Conservation (phyloP, 1,284 basidiomycete species). For the Ustilago bromivora region DNA sequence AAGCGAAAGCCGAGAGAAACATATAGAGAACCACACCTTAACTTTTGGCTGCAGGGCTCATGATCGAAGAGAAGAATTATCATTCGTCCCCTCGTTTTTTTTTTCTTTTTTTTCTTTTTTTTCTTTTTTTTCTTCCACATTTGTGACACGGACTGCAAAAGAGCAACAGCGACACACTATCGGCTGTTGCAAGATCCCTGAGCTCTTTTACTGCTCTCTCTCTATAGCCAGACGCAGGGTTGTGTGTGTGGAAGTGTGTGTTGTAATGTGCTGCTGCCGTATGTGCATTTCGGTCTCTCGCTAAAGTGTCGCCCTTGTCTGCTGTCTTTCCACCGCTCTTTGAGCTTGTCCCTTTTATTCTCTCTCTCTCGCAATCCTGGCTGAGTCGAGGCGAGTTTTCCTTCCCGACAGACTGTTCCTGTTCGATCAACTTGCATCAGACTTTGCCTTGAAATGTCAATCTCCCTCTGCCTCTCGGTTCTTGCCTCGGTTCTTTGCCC, state of each 20-base stretch:
- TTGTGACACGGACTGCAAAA: neutral
- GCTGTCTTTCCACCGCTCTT: neutral
- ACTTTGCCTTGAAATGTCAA: neutral
- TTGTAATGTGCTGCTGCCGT: neutral
- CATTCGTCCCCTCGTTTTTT: neutral
- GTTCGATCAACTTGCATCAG: neutral
- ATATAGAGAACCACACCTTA: slow-evolving; percentile 2
- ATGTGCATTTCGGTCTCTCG: slow-evolving; percentile 6
- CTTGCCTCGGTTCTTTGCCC: neutral
- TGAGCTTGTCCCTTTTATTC: neutral
- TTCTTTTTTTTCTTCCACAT: neutral
- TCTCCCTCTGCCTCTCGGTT: neutral
- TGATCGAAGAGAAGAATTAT: neutral
- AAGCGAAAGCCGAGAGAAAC: neutral
- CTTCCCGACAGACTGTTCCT: neutral
- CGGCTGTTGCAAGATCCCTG: neutral
- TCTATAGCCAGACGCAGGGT: neutral
- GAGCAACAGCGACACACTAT: neutral
- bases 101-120: neutral
- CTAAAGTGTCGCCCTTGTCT: neutral
- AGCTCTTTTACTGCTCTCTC: neutral
- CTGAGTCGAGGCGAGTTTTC: neutral
- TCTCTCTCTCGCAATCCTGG: neutral
- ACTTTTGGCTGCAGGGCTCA: neutral
- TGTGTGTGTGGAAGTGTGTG: neutral